Evolutionary conservation across 2,329 filamentous ascomycete species (phyloP).

Genomic region (Alternaria atra): DNA sequence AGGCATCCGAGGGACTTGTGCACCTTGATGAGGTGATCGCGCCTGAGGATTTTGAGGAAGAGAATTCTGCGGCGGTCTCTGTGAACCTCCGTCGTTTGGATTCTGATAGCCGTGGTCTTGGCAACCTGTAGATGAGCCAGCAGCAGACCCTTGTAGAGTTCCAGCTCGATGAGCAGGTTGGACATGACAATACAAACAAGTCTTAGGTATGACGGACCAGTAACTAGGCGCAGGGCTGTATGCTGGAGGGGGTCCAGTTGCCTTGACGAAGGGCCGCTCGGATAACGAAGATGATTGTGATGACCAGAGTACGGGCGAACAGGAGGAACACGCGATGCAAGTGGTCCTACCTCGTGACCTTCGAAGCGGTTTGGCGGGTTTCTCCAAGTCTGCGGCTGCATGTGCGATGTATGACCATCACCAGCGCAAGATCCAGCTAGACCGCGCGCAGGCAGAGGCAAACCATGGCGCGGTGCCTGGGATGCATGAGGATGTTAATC

Average conservation of each 20-base stretch:
- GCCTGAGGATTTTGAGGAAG: not conserved
- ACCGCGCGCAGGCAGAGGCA: too few relatives aligned
- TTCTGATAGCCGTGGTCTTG: not conserved
- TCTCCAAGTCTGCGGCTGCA: too few relatives aligned
- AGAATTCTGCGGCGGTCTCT: not conserved
- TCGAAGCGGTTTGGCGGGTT: too few relatives aligned
- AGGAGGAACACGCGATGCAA: too few relatives aligned
- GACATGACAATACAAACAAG: too few relatives aligned
- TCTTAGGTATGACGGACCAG: too few relatives aligned
- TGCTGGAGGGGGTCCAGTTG: not conserved
- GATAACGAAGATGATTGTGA: not conserved
- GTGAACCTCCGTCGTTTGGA: not conserved
- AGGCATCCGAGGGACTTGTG: not conserved
- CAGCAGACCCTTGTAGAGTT: not conserved
- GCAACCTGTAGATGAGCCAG: not conserved
- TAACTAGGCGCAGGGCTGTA: not conserved
- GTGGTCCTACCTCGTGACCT: too few relatives aligned
- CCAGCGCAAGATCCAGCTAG: too few relatives aligned
- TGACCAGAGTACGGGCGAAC: not conserved
- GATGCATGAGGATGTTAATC: too few relatives aligned
- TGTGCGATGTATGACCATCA: too few relatives aligned
- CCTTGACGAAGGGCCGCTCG: not conserved
- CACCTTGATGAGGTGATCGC: not conserved
- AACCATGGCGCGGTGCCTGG: too few relatives aligned
- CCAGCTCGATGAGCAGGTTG: not conserved